These are phyloP conservation scores for Mesostigma viride DNA, from an alignment of 139 green algal species.

Conservation along the genomic window DNA sequence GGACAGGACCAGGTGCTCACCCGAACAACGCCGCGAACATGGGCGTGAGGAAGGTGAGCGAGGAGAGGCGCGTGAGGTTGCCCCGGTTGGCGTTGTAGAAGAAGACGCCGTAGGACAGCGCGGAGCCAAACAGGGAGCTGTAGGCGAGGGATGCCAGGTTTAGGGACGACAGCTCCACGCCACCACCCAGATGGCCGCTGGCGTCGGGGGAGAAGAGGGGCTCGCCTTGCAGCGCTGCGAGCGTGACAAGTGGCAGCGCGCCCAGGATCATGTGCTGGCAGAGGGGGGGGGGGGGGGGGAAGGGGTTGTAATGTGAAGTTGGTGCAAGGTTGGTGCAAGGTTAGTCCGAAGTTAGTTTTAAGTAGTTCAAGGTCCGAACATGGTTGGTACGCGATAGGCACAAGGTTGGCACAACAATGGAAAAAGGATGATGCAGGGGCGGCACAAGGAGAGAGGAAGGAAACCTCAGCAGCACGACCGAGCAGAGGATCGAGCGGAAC, in stretches of 20 bases:
- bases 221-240: constrained; percentile 20
- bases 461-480: too few relatives aligned
- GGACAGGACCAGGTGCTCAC: constrained; percentile 14
- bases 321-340: too few relatives aligned
- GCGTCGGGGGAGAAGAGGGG: constrained; percentile 28
- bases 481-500: too few relatives aligned
- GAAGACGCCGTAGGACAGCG: constrained; percentile 75
- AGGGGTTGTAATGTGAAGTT: too few relatives aligned
- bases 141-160: constrained; percentile 50
- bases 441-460: background rate
- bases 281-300: background rate
- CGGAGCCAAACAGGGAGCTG: constrained; percentile 77
- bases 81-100: constrained; percentile 49
- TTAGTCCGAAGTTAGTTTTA: too few relatives aligned
- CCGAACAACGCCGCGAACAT: constrained; percentile 68
- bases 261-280: constrained; percentile 87
- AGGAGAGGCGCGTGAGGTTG: constrained; percentile 70
- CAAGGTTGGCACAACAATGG: too few relatives aligned
- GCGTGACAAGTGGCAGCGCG: constrained; percentile 41
- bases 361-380: too few relatives aligned
- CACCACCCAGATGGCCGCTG: too few relatives aligned
- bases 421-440: too few relatives aligned
- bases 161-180: constrained; percentile 18
- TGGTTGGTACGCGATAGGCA: too few relatives aligned
- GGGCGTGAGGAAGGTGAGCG: constrained; percentile 92